Base-by-base conservation (phyloP, 2,329 filamentous ascomycete genomes). In the Colletotrichum echinochloae region DNA sequence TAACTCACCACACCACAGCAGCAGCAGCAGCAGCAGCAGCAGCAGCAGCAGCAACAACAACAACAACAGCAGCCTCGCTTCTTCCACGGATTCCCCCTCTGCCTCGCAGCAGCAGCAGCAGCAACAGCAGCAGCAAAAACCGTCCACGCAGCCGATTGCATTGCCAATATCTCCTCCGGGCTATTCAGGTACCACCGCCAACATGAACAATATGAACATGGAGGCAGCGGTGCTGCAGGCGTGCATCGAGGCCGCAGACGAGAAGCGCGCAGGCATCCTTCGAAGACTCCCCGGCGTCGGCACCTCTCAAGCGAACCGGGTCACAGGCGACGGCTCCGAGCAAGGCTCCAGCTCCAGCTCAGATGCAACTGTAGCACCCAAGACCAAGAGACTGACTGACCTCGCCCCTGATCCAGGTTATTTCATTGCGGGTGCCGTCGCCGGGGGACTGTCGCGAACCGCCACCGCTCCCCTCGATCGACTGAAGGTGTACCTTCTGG, bases 381-480 rank as follows among this genome's bases (percentile, higher is more conserved):
- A 77, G 74, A 82, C 79, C 81, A 85, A 85, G 80, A 84, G 81
- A 85, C 88, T 91, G 85, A 90, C 88, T 81, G 84, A 86, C 80
- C 87, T 92, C 86, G 86, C 94, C 81, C 93, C 93, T 81, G 89
- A 94, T 90, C 88, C 92, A 97, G 96, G 96, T 88, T 99, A 98
- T 84, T 99, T 98, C 83, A 83, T 97, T 84, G 96, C 96, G 81
- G 96, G 96, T 86, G 96, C 94, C 81, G 87, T 97, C 79, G 94
- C 95, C 80, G 96, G 96, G 80, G 95, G 94, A 80, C 91, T 98
- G 77, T 98, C 95, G 79, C 92, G 96, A 79, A 98, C 96, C 79
- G 92, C 94, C 73, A 99, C 96, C 75, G 96, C 96, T 71, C 96
- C 96, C 71, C 91, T 99, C 81, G 96, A 99, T 84, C 94, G 96